Percentiles rank a stretch among this genome's conserved stretches.
Evolutionary conservation across 164 flowering plant species (phyloP).

Genomic region (Annona squamosa): DNA sequence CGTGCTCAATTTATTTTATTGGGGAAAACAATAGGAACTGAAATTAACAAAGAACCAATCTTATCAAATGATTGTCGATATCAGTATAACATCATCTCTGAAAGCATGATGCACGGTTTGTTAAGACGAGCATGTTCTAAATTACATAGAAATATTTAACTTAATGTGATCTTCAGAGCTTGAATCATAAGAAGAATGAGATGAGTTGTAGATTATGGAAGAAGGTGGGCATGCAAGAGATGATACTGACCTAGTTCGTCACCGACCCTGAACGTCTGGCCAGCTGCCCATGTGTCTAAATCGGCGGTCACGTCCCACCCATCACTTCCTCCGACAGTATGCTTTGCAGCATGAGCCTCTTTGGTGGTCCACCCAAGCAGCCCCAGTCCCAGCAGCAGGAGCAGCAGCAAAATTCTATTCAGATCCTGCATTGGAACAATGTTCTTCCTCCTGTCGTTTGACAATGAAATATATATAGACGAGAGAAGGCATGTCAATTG

Average conservation of each 20-base stretch:
- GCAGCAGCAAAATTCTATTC: not conserved
- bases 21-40: too few species aligned
- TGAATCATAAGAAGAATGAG: too few species aligned
- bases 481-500: not conserved
- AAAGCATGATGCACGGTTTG: too few species aligned
- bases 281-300: conserved; percentile 47
- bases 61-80: too few species aligned
- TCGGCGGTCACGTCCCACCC: conserved; percentile 65
- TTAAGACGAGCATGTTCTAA: too few species aligned
- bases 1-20: too few species aligned
- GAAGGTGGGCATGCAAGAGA: too few species aligned
- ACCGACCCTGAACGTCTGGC: conserved; percentile 53
- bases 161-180: too few species aligned
- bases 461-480: conserved; percentile 3
- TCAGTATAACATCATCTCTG: too few species aligned
- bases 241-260: conserved; percentile 49
- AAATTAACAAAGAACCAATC: too few species aligned
- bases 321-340: conserved; percentile 64
- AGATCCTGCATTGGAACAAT: conserved; percentile 8
- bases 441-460: not conserved
- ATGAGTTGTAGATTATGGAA: too few species aligned
- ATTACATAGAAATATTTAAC: too few species aligned
- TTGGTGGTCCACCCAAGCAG: conserved; percentile 14
- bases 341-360: conserved; percentile 34
- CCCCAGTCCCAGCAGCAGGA: conserved; percentile 10